These are phyloP conservation scores for Cyclostephanos tholiformis DNA, from an alignment of 108 stramenopile species.

Conservation along the genomic window DNA sequence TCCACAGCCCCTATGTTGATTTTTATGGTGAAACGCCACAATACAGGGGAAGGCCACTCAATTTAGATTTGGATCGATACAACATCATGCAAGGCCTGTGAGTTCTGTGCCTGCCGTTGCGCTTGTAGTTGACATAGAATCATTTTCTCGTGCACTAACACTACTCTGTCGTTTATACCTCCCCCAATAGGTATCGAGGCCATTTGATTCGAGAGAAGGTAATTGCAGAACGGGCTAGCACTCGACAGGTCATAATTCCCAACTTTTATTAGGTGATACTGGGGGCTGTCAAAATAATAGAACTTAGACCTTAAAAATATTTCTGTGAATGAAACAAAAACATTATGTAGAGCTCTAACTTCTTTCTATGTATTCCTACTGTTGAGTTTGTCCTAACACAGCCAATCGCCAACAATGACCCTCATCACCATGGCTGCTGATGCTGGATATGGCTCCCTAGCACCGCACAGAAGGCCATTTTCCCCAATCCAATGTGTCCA, in stretches of 20 bases:
- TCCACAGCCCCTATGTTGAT: constrained; percentile 94
- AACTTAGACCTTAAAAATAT: too few relatives aligned
- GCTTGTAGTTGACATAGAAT: background rate
- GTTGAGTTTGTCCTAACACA: too few relatives aligned
- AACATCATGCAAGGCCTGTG: constrained; percentile 73
- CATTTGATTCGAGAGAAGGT: constrained; percentile 70
- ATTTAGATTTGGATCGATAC: constrained; percentile 71
- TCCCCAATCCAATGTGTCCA: too few relatives aligned
- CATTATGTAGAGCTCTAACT: too few relatives aligned
- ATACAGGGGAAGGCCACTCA: constrained; percentile 84
- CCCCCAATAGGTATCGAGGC: constrained; percentile 24
- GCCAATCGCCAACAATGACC: too few relatives aligned
- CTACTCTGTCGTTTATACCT: background rate
- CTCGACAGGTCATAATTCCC: constrained; percentile 70
- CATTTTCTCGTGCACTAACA: background rate
- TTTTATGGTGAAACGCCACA: constrained; percentile 92
- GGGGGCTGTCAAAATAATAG: too few relatives aligned
- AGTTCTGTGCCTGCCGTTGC: constrained; percentile 8
- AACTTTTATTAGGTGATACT: constrained; percentile 65
- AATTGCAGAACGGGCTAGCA: constrained; percentile 65
- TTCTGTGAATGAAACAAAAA: too few relatives aligned
- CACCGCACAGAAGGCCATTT: too few relatives aligned
- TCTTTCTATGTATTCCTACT: too few relatives aligned
- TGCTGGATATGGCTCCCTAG: too few relatives aligned
- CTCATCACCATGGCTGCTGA: too few relatives aligned